These are phyloP conservation scores for Colletotrichum melonis DNA, from an alignment of 2,329 filamentous ascomycete species.

Conservation along the genomic window DNA sequence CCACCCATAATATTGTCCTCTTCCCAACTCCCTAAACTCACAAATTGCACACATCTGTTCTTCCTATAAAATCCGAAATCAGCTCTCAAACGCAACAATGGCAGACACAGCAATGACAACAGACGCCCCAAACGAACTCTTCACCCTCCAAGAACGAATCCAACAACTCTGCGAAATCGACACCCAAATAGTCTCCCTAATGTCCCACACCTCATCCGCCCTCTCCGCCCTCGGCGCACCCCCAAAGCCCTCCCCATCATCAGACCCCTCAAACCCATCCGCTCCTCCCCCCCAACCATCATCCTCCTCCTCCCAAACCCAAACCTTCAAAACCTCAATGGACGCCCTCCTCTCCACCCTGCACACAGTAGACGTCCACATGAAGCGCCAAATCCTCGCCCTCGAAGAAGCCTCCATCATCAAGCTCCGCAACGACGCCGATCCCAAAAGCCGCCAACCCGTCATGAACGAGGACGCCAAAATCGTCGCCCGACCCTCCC, in stretches of 20 bases:
- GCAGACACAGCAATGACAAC: constrained; percentile 30
- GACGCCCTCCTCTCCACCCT: constrained; percentile 78
- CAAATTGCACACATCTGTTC: no score
- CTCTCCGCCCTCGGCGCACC: constrained; percentile 53
- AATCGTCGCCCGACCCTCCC: constrained; percentile 46
- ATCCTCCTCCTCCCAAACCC: constrained; percentile 49
- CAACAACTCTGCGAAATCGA: constrained; percentile 85
- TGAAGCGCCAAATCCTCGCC: constrained; percentile 81
- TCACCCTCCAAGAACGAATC: constrained; percentile 82
- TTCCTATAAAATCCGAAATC: no score
- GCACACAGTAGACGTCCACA: constrained; percentile 78
- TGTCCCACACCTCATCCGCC: constrained; percentile 57
- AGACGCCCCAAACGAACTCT: constrained; percentile 57
- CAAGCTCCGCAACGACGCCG: constrained; percentile 51
- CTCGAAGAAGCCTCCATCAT: constrained; percentile 86
- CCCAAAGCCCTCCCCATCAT: constrained; percentile 49
- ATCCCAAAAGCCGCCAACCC: constrained; percentile 38
- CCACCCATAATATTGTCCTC: not conserved
- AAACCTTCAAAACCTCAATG: constrained; percentile 68
- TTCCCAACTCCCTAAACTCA: not conserved
- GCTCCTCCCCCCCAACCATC: constrained; percentile 66
- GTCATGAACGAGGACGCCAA: constrained; percentile 36
- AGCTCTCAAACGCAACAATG: constrained; percentile 4
- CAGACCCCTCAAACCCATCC: constrained; percentile 61
- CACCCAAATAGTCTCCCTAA: constrained; percentile 59